These are phyloP conservation scores for Penicillium ochrochloron DNA, from an alignment of 495 filamentous ascomycete genomes.

Conservation along the genomic window DNA sequence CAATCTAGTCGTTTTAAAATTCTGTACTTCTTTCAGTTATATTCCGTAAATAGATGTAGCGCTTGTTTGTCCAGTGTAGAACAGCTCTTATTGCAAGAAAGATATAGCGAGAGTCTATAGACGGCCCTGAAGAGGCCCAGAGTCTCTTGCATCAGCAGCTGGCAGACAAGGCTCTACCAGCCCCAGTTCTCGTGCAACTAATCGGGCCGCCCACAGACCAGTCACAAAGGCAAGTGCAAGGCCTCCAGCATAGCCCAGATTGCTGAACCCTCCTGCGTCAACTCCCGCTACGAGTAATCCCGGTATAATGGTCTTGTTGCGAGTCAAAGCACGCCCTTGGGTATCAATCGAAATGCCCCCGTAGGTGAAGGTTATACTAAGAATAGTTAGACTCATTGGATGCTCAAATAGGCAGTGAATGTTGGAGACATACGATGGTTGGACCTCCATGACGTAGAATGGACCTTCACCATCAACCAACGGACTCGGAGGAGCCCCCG, in stretches of 20 bases:
- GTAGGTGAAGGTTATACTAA: slow-evolving; percentile 36
- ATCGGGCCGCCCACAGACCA: slow-evolving; percentile 31
- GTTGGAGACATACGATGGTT: slow-evolving; percentile 29
- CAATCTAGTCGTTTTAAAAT: no score
- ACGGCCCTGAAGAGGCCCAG: slow-evolving; percentile 13
- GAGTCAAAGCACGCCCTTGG: slow-evolving; percentile 28
- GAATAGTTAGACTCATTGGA: neutral
- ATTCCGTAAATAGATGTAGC: no score
- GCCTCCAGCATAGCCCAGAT: slow-evolving; percentile 31
- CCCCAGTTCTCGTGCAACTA: slow-evolving; percentile 20
- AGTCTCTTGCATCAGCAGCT: slow-evolving; percentile 23
- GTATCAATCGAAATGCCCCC: slow-evolving; percentile 30
- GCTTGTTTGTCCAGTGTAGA: neutral
- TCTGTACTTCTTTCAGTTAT: no score
- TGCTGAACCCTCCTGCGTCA: slow-evolving; percentile 34
- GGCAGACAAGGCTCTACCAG: slow-evolving; percentile 29
- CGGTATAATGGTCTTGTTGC: slow-evolving; percentile 24
- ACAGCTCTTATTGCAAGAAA: neutral
- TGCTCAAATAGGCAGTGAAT: neutral
- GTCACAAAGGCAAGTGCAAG: slow-evolving; percentile 35
- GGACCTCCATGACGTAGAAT: slow-evolving; percentile 35
- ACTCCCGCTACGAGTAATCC: slow-evolving; percentile 33
- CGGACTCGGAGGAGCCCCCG: slow-evolving; percentile 19
- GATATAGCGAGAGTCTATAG: slow-evolving; percentile 3
- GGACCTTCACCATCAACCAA: slow-evolving; percentile 34